Conservation (phyloP, 2,329 filamentous ascomycete species). For the Delphinella strobiligena region DNA sequence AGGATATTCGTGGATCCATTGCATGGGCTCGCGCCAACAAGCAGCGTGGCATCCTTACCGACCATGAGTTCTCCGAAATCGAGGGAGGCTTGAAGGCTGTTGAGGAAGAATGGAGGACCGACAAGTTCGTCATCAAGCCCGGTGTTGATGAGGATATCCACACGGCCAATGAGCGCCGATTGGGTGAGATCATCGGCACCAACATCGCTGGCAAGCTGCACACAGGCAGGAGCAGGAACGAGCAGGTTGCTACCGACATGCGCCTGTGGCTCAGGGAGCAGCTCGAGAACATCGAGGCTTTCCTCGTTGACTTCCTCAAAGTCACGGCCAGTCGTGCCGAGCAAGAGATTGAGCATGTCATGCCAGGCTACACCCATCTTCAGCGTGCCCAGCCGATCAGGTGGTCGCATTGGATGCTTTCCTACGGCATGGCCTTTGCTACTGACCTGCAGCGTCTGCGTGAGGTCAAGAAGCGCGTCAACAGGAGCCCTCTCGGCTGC, state of each 20-base stretch:
- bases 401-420: slow-evolving; percentile 73
- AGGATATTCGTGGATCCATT: slow-evolving; percentile 71
- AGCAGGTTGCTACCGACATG: slow-evolving; percentile 86
- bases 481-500: slow-evolving; percentile 57
- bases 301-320: slow-evolving; percentile 56
- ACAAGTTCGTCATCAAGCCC: slow-evolving; percentile 33
- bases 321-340: slow-evolving; percentile 60
- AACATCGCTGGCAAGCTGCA: slow-evolving; percentile 80
- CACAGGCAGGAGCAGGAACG: slow-evolving; percentile 75
- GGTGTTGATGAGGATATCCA: slow-evolving; percentile 43
- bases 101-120: slow-evolving; percentile 35
- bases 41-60: slow-evolving; percentile 60
- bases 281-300: slow-evolving; percentile 55
- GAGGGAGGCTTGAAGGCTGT: slow-evolving; percentile 56
- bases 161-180: slow-evolving; percentile 40
- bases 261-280: slow-evolving; percentile 74
- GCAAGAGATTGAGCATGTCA: slow-evolving; percentile 61
- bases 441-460: slow-evolving; percentile 66
- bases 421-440: slow-evolving; percentile 59
- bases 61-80: slow-evolving; percentile 61
- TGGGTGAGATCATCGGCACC: slow-evolving; percentile 75
- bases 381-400: slow-evolving; percentile 72
- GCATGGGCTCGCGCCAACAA: slow-evolving; percentile 72
- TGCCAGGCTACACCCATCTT: slow-evolving; percentile 83
- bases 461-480: slow-evolving; percentile 62